Evolutionary conservation across 2,329 filamentous ascomycete genomes (phyloP).

Genomic region (Ophiostoma perfectum): DNA sequence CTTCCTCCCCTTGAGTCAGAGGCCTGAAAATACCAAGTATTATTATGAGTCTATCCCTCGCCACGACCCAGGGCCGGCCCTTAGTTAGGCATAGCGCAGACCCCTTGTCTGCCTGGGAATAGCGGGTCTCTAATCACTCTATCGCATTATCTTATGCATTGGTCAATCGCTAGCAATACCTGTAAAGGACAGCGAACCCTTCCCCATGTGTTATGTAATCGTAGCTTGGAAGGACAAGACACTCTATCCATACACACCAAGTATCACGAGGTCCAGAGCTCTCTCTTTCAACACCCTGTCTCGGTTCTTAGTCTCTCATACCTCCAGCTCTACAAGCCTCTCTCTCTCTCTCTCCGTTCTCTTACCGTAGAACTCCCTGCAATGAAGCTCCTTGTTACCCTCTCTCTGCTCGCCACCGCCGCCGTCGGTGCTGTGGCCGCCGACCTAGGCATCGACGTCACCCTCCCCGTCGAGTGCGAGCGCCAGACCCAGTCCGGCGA

Average conservation of each 20-base stretch:
- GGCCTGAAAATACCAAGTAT: no score
- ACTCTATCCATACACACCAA: neutral
- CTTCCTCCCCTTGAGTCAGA: neutral
- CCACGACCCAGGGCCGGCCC: neutral
- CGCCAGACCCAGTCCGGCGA: constrained; percentile 74
- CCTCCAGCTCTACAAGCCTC: neutral
- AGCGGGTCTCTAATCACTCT: constrained; percentile 2
- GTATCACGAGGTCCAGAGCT: neutral
- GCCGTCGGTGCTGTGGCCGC: constrained; percentile 48
- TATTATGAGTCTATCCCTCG: neutral
- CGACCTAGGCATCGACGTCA: constrained; percentile 72
- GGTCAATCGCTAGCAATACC: constrained; percentile 14
- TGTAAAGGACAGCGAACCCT: constrained; percentile 17
- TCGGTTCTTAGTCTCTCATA: neutral
- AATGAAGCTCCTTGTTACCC: constrained; percentile 37
- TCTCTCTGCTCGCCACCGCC: constrained; percentile 49
- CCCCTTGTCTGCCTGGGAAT: neutral
- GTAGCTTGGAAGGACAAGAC: neutral
- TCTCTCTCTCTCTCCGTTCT: neutral
- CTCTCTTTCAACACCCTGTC: neutral
- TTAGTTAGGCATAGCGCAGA: neutral
- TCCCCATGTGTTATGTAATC: neutral
- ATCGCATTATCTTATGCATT: neutral
- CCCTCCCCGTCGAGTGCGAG: constrained; percentile 67
- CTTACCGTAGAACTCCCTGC: neutral